Evolutionary conservation across 129 eudicot genomes (phyloP), one percentile per base, ranked within the genome.

Genomic region (Calendula officinalis): DNA sequence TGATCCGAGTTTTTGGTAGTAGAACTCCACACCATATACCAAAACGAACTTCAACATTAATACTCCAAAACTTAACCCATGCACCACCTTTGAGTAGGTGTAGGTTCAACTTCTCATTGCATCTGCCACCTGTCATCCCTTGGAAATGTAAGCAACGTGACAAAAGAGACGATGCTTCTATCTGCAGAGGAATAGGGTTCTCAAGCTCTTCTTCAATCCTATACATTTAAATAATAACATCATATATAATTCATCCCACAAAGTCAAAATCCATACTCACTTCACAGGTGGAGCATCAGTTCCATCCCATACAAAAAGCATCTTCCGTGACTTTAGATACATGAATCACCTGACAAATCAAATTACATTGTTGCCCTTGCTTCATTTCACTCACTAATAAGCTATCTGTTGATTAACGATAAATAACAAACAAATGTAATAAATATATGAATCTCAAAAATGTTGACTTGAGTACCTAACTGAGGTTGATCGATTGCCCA

Each of bases 281-380:
- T 83, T 85, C 56, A 69, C 70, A 4, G 86, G 89, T 17, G 94
- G 96, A 58, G 95, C 63, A 56, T 94, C 99, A 13, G 81, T 77
- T 68, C 99, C 97, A 68, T 94, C 96, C 99, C 96, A 94, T 60
- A 81, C 81, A 76, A 92, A 86, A 65, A 94, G 86, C 82, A 88
- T 77, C 85, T 57, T 83, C 60, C 17, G 55, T 58, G 15, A 75
- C 84, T 73, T 88, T 82, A 43, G 58, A 74, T 67, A 76, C 48
- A 75, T 94, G 84, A 68, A 70, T 57, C 65, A 94, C 97, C 99
- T 94, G 88, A 83, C 92, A 88, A 43, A 82, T 69, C 69, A 94
- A 69, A 75, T 79, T 82, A 43, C 68, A 58, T 50, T 53, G 66
- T 6, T 75, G 64, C 36, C 86, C 91, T 70, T 72, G 80, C 60